Conservation (phyloP, 768 basidiomycete species). For the Russula dissimulans region DNA sequence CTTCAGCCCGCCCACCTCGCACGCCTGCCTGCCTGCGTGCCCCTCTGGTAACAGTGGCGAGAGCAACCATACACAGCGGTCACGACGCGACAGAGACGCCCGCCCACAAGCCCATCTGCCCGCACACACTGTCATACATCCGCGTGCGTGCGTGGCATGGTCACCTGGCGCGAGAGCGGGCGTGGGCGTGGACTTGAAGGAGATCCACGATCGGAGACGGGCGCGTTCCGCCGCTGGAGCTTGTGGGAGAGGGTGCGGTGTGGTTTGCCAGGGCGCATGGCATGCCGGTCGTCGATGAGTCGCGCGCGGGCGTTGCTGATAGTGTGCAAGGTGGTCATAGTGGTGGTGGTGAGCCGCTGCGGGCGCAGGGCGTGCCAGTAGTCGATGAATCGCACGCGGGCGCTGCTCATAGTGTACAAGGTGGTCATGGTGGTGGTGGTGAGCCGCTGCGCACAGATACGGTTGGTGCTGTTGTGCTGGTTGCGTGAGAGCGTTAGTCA, state of each 20-base stretch:
- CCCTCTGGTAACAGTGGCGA: no score
- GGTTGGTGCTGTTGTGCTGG: constrained; percentile 63
- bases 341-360: constrained; percentile 47
- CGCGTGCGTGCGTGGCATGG: no score
- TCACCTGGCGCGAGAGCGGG: background rate
- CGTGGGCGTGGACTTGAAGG: constrained; percentile 24
- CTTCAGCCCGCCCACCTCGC: no score
- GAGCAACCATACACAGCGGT: no score
- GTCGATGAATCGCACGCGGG: background rate
- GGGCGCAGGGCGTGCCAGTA: constrained; percentile 33
- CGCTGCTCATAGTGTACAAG: background rate
- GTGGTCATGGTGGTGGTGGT: background rate
- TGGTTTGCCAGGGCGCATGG: constrained; percentile 37
- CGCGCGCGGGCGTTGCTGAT: constrained; percentile 42
- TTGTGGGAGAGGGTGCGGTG: constrained; percentile 54
- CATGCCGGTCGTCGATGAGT: constrained; percentile 22
- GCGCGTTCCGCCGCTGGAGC: constrained; percentile 58
- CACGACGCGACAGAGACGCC: no score
- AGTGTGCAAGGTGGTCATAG: constrained; percentile 44
- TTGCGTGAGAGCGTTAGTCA: no score
- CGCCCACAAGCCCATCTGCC: no score
- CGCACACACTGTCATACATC: no score
- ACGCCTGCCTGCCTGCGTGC: no score
- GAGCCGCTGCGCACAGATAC: constrained; percentile 59
- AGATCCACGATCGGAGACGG: constrained; percentile 3